Conservation (phyloP, 208 protist genomes). For the Lotmaria passim region DNA sequence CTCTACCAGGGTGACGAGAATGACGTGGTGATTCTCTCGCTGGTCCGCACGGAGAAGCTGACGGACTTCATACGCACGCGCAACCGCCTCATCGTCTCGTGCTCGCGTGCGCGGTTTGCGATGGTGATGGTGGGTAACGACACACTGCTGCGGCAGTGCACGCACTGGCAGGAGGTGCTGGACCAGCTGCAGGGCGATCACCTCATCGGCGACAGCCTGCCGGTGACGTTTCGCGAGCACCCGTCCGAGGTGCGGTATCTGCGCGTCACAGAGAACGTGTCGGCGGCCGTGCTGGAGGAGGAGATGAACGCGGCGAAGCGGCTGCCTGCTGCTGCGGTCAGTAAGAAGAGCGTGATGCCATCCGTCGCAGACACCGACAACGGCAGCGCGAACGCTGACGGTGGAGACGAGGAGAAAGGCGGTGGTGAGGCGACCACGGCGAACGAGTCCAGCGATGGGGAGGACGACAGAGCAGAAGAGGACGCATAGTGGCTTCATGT, state of each 20-base stretch:
- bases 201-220: constrained; percentile 71
- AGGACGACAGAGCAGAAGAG: constrained; percentile 18
- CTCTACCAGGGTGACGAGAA: constrained; percentile 96
- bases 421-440: not conserved
- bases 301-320: constrained; percentile 32
- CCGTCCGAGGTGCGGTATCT: constrained; percentile 40
- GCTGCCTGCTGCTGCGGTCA: not conserved
- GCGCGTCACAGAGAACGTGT: constrained; percentile 36
- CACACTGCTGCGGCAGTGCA: constrained; percentile 67
- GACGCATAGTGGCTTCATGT: constrained; percentile 20
- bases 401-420: not conserved
- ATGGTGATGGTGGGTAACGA: constrained; percentile 91
- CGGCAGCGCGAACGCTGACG: not conserved
- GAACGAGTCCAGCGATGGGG: not conserved
- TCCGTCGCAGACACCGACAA: not conserved
- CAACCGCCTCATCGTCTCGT: constrained; percentile 95
- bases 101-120: constrained; percentile 92
- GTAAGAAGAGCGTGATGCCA: too few relatives aligned
- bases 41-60: constrained; percentile 92
- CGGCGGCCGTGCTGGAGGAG: constrained; percentile 35
- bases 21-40: constrained; percentile 93
- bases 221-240: constrained; percentile 56
- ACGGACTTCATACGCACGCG: constrained; percentile 94
- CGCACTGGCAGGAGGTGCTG: constrained; percentile 81
- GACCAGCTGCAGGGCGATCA: constrained; percentile 51